Percentiles rank a stretch among this genome's conserved stretches.
Evolutionary conservation across 129 eudicot species (phyloP).

Genomic region (Daucus carota): DNA sequence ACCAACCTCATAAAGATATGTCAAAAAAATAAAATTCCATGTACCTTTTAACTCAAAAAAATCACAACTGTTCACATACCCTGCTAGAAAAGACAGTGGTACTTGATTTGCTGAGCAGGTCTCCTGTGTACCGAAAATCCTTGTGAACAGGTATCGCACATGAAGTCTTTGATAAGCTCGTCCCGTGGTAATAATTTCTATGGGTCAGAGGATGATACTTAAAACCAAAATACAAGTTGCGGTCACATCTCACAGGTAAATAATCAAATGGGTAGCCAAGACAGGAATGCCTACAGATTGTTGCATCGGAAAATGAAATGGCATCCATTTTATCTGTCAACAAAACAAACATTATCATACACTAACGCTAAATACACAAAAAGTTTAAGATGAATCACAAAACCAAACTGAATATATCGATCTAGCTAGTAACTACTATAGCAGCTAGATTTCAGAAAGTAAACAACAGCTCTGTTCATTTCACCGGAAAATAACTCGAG

Average conservation of each 20-base stretch:
- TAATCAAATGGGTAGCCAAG: conserved; percentile 17
- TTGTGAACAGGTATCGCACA: conserved; percentile 14
- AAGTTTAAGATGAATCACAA: background rate
- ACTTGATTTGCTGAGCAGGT: conserved; percentile 23
- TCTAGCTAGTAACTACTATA: background rate
- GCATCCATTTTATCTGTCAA: conserved; percentile 37
- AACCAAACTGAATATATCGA: background rate
- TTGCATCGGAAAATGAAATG: conserved; percentile 21
- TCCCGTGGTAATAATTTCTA: conserved; percentile 17
- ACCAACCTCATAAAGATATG: background rate
- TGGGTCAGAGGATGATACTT: conserved; percentile 17
- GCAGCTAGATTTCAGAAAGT: background rate
- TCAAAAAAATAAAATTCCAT: background rate
- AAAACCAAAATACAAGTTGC: conserved; percentile 12
- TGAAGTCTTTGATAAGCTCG: conserved; percentile 17
- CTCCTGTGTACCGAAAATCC: conserved; percentile 11
- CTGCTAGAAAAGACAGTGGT: conserved; percentile 25
- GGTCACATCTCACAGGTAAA: conserved; percentile 1
- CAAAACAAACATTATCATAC: conserved; percentile 12
- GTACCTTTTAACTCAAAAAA: conserved; percentile 2
- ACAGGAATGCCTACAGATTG: conserved; percentile 16
- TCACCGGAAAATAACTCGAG: background rate
- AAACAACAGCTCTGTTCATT: background rate
- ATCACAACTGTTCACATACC: conserved; percentile 24
- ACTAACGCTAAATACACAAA: background rate